Conservation (phyloP, 306 rosid species). For the Geum urbanum region DNA sequence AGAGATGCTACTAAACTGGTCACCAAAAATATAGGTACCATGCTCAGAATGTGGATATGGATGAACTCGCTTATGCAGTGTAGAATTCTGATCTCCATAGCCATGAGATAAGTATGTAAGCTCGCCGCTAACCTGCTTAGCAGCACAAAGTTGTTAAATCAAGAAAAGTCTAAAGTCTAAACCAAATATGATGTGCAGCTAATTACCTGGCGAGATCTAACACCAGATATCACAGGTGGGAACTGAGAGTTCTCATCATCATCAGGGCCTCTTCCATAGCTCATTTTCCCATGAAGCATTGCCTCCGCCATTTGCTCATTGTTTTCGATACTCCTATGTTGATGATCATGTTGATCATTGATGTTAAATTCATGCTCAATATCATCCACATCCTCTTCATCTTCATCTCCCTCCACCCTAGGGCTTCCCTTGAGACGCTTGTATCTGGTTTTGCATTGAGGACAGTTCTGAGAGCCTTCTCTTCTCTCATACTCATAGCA, state of each 20-base stretch:
- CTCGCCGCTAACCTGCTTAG: constrained; percentile 68
- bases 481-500: constrained; percentile 93
- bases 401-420: constrained; percentile 90
- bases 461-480: constrained; percentile 88
- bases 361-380: constrained; percentile 84
- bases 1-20: not conserved
- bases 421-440: constrained; percentile 98
- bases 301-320: constrained; percentile 64
- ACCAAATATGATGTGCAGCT: not conserved
- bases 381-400: constrained; percentile 90
- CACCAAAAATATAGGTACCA: constrained; percentile 25
- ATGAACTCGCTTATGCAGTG: constrained; percentile 74
- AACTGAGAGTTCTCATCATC: constrained; percentile 49
- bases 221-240: constrained; percentile 45
- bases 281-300: constrained; percentile 82
- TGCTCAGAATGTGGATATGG: constrained; percentile 65
- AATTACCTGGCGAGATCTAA: constrained; percentile 34
- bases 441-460: constrained; percentile 90
- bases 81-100: constrained; percentile 52
- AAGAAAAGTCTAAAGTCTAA: too few species aligned
- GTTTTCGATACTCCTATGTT: constrained; percentile 22
- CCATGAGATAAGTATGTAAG: constrained; percentile 42
- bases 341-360: constrained; percentile 38
- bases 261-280: constrained; percentile 57
- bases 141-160: not conserved